Percentiles rank a stretch among this genome's conserved stretches.
Conservation (phyloP, 2,329 filamentous ascomycete genomes). For the Botryotinia convoluta region DNA sequence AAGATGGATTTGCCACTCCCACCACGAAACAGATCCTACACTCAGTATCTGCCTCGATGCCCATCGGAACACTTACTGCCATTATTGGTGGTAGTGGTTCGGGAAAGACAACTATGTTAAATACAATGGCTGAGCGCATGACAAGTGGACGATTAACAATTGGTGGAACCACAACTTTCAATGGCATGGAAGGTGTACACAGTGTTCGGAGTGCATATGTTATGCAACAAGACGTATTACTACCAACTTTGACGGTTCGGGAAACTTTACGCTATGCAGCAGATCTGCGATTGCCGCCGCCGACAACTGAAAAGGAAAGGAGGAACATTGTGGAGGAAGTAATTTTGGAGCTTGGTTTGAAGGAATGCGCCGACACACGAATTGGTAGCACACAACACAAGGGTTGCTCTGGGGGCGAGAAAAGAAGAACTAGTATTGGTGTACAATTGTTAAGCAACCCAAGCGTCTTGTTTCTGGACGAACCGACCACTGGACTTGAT, state of each 20-base stretch:
- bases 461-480: constrained; percentile 73
- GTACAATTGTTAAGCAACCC: constrained; percentile 79
- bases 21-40: constrained; percentile 55
- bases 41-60: constrained; percentile 61
- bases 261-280: constrained; percentile 74
- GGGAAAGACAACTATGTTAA: constrained; percentile 70
- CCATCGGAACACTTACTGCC: constrained; percentile 66
- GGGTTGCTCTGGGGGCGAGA: constrained; percentile 77
- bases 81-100: constrained; percentile 74
- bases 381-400: constrained; percentile 70
- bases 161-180: constrained; percentile 59
- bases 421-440: constrained; percentile 71
- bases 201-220: constrained; percentile 65
- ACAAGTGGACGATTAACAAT: constrained; percentile 50
- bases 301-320: constrained; percentile 58
- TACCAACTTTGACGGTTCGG: constrained; percentile 71
- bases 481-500: constrained; percentile 75
- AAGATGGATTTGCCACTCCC: constrained; percentile 39
- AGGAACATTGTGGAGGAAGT: constrained; percentile 69
- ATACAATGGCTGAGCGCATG: constrained; percentile 68
- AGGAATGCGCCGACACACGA: constrained; percentile 72
- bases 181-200: constrained; percentile 52
- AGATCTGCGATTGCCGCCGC: constrained; percentile 64
- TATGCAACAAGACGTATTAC: constrained; percentile 72
- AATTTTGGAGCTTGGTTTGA: constrained; percentile 71